Evolutionary conservation across 352 stramenopile genomes (phyloP).

Genomic region (Ophiocytium majus): DNA sequence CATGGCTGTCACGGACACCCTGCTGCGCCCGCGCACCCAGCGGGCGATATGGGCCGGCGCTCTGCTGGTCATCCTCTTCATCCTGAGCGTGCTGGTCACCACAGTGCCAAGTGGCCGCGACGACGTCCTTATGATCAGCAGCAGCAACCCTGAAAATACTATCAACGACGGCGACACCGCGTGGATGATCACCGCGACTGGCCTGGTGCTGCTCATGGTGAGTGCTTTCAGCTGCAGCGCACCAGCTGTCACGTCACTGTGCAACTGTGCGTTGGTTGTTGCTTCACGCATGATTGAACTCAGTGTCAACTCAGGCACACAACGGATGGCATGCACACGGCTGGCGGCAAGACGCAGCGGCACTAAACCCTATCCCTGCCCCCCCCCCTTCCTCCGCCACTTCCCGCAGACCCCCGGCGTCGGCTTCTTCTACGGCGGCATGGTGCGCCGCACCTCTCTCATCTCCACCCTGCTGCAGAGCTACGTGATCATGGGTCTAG

Average conservation of each 20-base stretch:
- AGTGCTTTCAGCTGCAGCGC: too few relatives aligned
- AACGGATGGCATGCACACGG: too few relatives aligned
- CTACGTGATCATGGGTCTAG: conserved; percentile 70
- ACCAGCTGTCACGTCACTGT: too few relatives aligned
- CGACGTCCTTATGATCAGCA: background rate
- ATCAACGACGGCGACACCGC: conserved; percentile 62
- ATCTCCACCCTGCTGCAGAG: conserved; percentile 77
- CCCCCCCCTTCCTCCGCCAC: too few relatives aligned
- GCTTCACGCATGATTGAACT: too few relatives aligned
- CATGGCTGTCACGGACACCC: conserved; percentile 11
- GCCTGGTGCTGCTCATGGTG: conserved; percentile 71
- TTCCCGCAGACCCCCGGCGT: conserved; percentile 34
- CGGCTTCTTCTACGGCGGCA: conserved; percentile 73
- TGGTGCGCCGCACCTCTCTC: conserved; percentile 69
- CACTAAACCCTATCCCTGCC: too few relatives aligned
- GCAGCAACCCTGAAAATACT: background rate
- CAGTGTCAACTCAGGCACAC: too few relatives aligned
- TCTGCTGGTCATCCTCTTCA: conserved; percentile 11
- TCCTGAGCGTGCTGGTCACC: conserved; percentile 7
- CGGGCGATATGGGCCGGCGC: background rate
- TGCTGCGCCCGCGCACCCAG: background rate
- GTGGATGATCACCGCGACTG: conserved; percentile 65
- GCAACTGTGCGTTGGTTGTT: too few relatives aligned
- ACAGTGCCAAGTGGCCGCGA: conserved; percentile 13
- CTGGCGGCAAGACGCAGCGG: too few relatives aligned